A percentile compares a stretch with the other conserved stretches of the same genome.
These are phyloP conservation scores for Globisporangium alternatum DNA, from an alignment of 352 stramenopile genomes.

Conservation along the genomic window DNA sequence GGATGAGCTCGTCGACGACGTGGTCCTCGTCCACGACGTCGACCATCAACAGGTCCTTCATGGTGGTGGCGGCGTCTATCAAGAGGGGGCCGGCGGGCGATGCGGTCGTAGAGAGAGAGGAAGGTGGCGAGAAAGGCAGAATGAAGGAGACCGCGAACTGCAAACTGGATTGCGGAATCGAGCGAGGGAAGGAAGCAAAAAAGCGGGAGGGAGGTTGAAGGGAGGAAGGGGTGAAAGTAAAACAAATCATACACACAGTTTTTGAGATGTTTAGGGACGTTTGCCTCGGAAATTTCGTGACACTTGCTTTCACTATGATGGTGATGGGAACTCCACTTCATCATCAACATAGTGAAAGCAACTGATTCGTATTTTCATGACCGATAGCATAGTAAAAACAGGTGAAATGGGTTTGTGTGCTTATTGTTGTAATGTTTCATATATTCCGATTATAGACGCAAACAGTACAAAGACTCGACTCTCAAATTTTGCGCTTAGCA, in stretches of 20 bases:
- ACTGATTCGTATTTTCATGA: too few relatives aligned
- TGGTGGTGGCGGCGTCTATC: conserved; percentile 12
- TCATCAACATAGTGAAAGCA: too few relatives aligned
- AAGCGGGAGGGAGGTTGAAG: conserved; percentile 4
- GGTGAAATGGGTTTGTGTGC: too few relatives aligned
- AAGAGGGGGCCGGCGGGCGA: not conserved
- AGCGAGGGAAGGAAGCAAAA: conserved; percentile 8
- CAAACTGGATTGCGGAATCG: conserved; percentile 10
- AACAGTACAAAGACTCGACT: not conserved
- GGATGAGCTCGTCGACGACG: conserved; percentile 73
- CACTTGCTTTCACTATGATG: too few relatives aligned
- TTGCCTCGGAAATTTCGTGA: too few relatives aligned
- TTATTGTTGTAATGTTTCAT: too few relatives aligned
- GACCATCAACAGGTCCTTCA: conserved; percentile 80
- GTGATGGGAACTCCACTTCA: too few relatives aligned
- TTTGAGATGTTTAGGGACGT: not conserved
- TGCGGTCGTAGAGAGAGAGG: conserved; percentile 4
- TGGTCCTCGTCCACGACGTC: conserved; percentile 72
- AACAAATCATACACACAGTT: too few relatives aligned
- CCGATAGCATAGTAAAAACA: too few relatives aligned
- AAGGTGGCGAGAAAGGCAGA: not conserved
- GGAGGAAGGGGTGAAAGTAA: not conserved
- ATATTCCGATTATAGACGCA: too few relatives aligned
- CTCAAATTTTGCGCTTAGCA: not conserved
- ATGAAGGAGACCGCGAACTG: conserved; percentile 2